Evolutionary conservation across 2,329 filamentous ascomycete genomes (phyloP), one percentile per base, ranked within the genome.

Genomic region (Talaromyces sp.): DNA sequence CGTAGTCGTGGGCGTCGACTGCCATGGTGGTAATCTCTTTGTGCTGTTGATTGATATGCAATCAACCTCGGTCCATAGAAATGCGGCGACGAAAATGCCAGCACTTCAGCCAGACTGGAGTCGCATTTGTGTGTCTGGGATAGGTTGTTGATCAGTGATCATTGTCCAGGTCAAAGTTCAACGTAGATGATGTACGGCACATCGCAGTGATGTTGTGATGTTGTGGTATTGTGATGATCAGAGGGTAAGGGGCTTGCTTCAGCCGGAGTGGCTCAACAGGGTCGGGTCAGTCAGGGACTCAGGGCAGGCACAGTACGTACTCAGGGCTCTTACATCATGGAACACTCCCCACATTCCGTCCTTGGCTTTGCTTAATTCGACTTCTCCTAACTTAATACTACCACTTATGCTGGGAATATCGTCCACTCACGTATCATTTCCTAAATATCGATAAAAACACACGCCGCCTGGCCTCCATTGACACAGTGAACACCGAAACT

Each of bases 1-100:
- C 73, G 66, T 76, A 73, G 60, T 77, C 74, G 39, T 69, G 65
- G 16, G 71, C 67, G 59, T 72, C 67, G 39, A 72, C 65, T 58
- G 71, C 75, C 75, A 77, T 77, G 31, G 39, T 67, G 7, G 48
- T 23, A 54, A 23, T 44, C 16, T 11, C 11, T 28, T 39, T 2
- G 54, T 5, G 35, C 11, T 21, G 50, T 21, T 54, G 31, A 54
- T 35, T 35, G 5, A 35, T 9, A 23, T 18, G 48, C 12, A 6
- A 31, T 54, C 54, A 42, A 57, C 37, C 1, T 57, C 21, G 37
- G 35, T 50, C 31, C 14, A 31, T n/a, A 31, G 46, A 7, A 50
- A 11, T 37, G 37, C 54, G 35, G 33, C 37, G 21, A 23, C 11
- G 1, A 14, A 40, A 14, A 57, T 40, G 23, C 35, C 31, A 37